phyloP scores from a whole-genome alignment of 148 eudicot genomes.

The Vaccinium darrowii region DNA sequence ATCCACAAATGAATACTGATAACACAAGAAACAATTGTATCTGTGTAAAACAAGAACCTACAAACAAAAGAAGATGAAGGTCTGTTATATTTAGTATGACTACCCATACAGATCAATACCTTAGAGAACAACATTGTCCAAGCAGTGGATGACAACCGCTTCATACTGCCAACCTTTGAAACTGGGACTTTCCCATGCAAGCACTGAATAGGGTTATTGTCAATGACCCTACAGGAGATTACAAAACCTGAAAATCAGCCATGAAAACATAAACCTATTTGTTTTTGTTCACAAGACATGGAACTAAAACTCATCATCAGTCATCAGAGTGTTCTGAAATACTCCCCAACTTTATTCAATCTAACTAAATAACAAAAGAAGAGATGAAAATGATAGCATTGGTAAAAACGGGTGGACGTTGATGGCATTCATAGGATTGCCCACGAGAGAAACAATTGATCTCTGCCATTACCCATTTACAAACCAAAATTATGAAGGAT shows the following conservation, averaged over 20 bases:
- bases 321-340: slow-evolving; percentile 6
- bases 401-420: neutral
- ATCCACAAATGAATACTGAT: neutral
- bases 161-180: slow-evolving; percentile 61
- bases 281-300: neutral
- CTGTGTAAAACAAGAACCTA: neutral
- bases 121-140: slow-evolving; percentile 73
- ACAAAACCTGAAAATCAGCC: slow-evolving; percentile 15
- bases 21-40: neutral
- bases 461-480: neutral
- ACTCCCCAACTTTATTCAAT: neutral
- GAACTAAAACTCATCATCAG: slow-evolving; percentile 8
- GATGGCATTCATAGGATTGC: neutral
- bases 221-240: slow-evolving; percentile 60
- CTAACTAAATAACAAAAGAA: slow-evolving; percentile 8
- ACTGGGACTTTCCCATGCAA: slow-evolving; percentile 82
- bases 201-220: slow-evolving; percentile 72
- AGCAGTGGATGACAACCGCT: slow-evolving; percentile 78
- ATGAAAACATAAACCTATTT: slow-evolving; percentile 5
- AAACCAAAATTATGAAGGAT: slow-evolving; percentile 11
- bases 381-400: neutral
- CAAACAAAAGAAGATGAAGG: neutral
- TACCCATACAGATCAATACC: slow-evolving; percentile 38
- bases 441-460: neutral
- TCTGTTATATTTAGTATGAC: neutral